Conservation (phyloP, 2,329 filamentous ascomycete genomes). For the Claviceps paspali region DNA sequence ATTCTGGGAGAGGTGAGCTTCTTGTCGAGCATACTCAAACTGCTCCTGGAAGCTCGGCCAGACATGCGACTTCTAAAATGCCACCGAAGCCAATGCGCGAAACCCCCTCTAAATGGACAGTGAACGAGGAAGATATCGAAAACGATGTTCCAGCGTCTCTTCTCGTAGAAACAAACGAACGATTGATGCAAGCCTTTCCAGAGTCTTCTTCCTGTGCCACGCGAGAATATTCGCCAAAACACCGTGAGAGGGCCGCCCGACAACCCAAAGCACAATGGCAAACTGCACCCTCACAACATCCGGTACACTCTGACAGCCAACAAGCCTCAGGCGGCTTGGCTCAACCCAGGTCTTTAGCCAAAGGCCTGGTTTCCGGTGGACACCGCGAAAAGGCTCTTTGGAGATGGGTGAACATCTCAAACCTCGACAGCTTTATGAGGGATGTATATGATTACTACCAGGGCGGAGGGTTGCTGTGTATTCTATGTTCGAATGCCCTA, state of each 20-base stretch:
- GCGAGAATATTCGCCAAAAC: not conserved
- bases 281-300: conserved; percentile 34
- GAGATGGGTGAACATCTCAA: conserved; percentile 84
- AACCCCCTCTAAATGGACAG: conserved; percentile 10
- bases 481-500: conserved; percentile 54
- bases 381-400: conserved; percentile 66
- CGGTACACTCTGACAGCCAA: conserved; percentile 27
- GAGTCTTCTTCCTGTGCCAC: not conserved
- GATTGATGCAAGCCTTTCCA: not conserved
- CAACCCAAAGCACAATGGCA: conserved; percentile 38
- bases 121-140: conserved; percentile 33
- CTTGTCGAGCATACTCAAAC: conserved; percentile 30
- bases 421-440: conserved; percentile 73
- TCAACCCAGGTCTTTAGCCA: conserved; percentile 15
- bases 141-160: conserved; percentile 51
- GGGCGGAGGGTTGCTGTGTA: conserved; percentile 73
- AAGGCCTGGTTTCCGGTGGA: conserved; percentile 17
- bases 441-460: conserved; percentile 78
- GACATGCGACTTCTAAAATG: conserved; percentile 6
- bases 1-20: conserved; percentile 32
- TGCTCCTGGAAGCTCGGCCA: conserved; percentile 23
- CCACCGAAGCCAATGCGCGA: not conserved
- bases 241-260: not conserved
- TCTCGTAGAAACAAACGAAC: conserved; percentile 37
- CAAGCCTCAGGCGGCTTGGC: conserved; percentile 4